Base-by-base conservation (phyloP, 192 early-diverging fungal species). In the Coemansia sp. region DNA sequence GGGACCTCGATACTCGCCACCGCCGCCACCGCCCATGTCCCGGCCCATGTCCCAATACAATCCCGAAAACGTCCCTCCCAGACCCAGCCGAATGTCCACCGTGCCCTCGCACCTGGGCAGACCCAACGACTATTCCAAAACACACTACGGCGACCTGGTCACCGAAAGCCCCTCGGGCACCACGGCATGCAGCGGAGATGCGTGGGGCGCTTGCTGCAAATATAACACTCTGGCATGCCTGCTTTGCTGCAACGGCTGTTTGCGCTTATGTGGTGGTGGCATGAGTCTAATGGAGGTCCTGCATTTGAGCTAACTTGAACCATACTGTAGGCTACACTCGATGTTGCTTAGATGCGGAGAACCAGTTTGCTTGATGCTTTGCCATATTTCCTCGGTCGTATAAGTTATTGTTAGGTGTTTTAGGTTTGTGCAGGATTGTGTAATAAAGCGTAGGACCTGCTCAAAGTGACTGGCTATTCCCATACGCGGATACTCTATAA, bases 161-260 rank as follows among this genome's bases (percentile, higher is more conserved):
- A 47, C 47, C 18, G 62, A 76, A 40, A 56, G 56, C 37, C 53
- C 56, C 30, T 39, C 40, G 6, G 50, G 61, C 11, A 47, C 60
- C 38, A 51, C 48, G 0, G 51, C 66, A 2, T 76, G 73, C 45
- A 58, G 73, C 37, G 67, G 73, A 7, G 63, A 55, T 16, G 62
- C 67, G 31, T 76, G 73, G 34, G 40, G 56, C n/a, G 66, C 66
- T 17, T 76, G 73, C 56, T 76, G 73, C 56, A 70, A 70, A 49
- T 76, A 76, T 49, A 70, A 76, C 56, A 48, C 58, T 10, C 16
- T 76, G 21, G 73, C 58, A 6, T 76, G 66, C 21, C 46, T 68
- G 18, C 47, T 70, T 41, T 70, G 73, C 56, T 76, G 67, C 39
- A 76, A 76, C 30, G 73, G 73, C 20, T 76, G 73, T 46, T 34